Conservation (phyloP, 306 rosid species). For the Astragalus membranaceus region DNA sequence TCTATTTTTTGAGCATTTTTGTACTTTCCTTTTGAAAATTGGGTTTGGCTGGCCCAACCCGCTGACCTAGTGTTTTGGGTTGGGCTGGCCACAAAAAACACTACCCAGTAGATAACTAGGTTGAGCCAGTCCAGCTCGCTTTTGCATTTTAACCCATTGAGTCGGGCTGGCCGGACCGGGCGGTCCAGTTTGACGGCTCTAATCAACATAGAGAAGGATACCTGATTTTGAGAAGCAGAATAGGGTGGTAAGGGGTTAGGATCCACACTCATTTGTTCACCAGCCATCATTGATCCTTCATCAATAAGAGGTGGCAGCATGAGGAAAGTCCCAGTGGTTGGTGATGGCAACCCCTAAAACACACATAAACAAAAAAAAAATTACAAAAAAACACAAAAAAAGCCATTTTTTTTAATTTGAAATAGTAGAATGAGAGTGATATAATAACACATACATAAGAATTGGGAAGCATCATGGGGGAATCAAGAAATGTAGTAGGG, state of each 20-base stretch:
- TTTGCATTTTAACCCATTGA: too few species aligned
- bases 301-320: slow-evolving; percentile 25
- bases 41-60: too few species aligned
- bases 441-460: slow-evolving; percentile 45
- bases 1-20: too few species aligned
- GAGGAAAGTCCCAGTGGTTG: slow-evolving; percentile 74
- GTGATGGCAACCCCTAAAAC: slow-evolving; percentile 64
- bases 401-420: neutral
- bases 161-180: too few species aligned
- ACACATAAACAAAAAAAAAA: neutral
- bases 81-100: too few species aligned
- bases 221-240: slow-evolving; percentile 43
- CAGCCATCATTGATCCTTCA: slow-evolving; percentile 12
- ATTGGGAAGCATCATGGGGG: slow-evolving; percentile 71
- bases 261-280: neutral
- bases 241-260: slow-evolving; percentile 17
- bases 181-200: too few species aligned
- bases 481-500: slow-evolving; percentile 71
- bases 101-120: too few species aligned
- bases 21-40: too few species aligned
- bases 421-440: neutral
- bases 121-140: too few species aligned
- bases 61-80: too few species aligned
- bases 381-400: neutral
- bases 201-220: neutral